Evolutionary conservation across 495 filamentous ascomycete genomes (phyloP).

Genomic region (Lasiosphaeriaceae sp.): DNA sequence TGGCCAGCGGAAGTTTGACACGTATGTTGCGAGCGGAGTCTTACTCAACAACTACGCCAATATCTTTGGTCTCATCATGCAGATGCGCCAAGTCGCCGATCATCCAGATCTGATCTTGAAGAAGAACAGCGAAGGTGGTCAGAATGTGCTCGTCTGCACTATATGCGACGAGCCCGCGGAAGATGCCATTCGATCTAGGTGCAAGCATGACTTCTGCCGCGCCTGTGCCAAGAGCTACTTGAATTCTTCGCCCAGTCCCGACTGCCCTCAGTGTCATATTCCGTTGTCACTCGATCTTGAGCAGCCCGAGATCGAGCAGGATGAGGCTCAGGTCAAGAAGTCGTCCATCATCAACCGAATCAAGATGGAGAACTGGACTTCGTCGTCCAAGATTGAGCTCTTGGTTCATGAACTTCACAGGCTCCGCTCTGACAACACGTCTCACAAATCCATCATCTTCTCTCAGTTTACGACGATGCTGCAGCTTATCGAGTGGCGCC

Average conservation of each 20-base stretch:
- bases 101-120: conserved; percentile 92
- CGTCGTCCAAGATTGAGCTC: conserved; percentile 95
- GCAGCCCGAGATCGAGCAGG: conserved; percentile 88
- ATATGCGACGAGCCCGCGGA: conserved; percentile 96
- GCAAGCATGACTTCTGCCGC: conserved; percentile 94
- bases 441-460: conserved; percentile 95
- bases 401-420: conserved; percentile 89
- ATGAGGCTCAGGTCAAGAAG: conserved; percentile 79
- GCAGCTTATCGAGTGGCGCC: conserved; percentile 93
- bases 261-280: conserved; percentile 93
- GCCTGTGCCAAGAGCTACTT: conserved; percentile 83
- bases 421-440: conserved; percentile 82
- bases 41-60: conserved; percentile 96
- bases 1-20: conserved; percentile 81
- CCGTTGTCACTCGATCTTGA: conserved; percentile 84
- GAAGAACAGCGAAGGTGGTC: conserved; percentile 76
- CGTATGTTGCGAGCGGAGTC: conserved; percentile 90
- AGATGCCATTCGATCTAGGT: conserved; percentile 85
- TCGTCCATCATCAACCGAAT: conserved; percentile 96
- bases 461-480: conserved; percentile 98
- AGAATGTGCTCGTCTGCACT: conserved; percentile 86
- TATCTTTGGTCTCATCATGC: conserved; percentile 85
- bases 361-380: conserved; percentile 95
- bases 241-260: conserved; percentile 65
- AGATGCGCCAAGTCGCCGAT: conserved; percentile 95